phyloP scores from a whole-genome alignment of 805 yeast genomes.

The Komagataella phaffii region DNA sequence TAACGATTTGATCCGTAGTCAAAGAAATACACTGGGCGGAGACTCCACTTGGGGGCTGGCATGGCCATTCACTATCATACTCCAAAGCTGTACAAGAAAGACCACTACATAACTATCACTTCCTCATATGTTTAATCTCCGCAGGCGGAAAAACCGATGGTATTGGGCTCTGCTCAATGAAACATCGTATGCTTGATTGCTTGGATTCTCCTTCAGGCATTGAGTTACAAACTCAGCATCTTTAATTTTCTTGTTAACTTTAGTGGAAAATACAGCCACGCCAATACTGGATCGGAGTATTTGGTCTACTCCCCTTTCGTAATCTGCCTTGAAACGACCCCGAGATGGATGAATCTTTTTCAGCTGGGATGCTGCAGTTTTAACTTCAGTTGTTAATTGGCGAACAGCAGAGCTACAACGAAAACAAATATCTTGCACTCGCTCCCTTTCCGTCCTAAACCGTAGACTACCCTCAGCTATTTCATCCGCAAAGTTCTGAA shows the following conservation, averaged over 20 bases:
- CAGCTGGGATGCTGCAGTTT: not conserved
- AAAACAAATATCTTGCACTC: not conserved
- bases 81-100: not conserved
- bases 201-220: slow-evolving; percentile 1
- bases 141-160: slow-evolving; percentile 30
- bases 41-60: no score
- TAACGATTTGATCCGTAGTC: no score
- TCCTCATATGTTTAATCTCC: not conserved
- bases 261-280: slow-evolving; percentile 9
- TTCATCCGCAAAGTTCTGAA: slow-evolving; percentile 19
- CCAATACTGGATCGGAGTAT: slow-evolving; percentile 17
- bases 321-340: not conserved
- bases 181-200: slow-evolving; percentile 9
- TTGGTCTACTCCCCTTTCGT: slow-evolving; percentile 6
- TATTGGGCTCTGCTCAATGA: slow-evolving; percentile 18
- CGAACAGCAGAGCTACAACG: not conserved
- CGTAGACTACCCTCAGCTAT: not conserved
- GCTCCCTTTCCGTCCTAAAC: not conserved
- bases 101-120: not conserved
- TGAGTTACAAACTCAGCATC: slow-evolving; percentile 4
- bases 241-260: slow-evolving; percentile 7
- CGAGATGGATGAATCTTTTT: not conserved
- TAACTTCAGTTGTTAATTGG: not conserved
- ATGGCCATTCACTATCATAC: no score
- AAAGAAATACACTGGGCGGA: no score